These are phyloP conservation scores for Termitomyces sp. DNA, from an alignment of 768 basidiomycete species.

Conservation along the genomic window DNA sequence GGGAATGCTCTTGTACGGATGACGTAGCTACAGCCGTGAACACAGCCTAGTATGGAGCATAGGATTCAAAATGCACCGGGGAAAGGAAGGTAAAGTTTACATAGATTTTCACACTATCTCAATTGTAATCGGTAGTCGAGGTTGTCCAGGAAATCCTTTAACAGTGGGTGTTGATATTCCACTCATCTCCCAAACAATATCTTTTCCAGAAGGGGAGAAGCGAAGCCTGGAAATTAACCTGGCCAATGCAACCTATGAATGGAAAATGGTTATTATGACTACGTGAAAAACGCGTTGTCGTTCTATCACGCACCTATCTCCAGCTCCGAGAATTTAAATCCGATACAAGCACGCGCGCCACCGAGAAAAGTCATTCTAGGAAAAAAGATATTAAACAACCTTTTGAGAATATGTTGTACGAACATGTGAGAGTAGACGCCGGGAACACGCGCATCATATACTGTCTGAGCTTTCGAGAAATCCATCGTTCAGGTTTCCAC, in stretches of 20 bases:
- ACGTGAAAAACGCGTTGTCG: neutral
- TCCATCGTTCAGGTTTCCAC: slow-evolving; percentile 54
- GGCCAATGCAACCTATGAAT: slow-evolving; percentile 25
- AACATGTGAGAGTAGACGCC: slow-evolving; percentile 45
- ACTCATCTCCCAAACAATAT: slow-evolving; percentile 29
- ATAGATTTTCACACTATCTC: neutral
- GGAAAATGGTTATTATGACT: neutral
- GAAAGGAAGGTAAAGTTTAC: no score
- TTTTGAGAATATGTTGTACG: neutral
- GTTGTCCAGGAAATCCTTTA: slow-evolving; percentile 9
- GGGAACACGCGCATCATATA: slow-evolving; percentile 36
- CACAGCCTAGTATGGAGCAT: neutral
- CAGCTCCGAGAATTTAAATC: slow-evolving; percentile 53
- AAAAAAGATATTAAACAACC: neutral
- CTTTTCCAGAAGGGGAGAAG: slow-evolving; percentile 21
- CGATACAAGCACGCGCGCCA: slow-evolving; percentile 44
- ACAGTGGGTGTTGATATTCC: slow-evolving; percentile 22
- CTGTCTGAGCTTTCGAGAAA: slow-evolving; percentile 34
- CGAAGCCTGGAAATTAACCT: slow-evolving; percentile 25
- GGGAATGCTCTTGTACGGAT: neutral
- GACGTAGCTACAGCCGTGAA: neutral
- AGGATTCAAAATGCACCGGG: neutral
- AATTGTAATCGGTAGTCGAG: slow-evolving; percentile 7
- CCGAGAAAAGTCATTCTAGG: slow-evolving; percentile 42
- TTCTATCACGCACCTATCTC: slow-evolving; percentile 40